Evolutionary conservation across 2,329 filamentous ascomycete species (phyloP), one percentile per base, ranked within the genome.

Genomic region (Stemphylium beticola): DNA sequence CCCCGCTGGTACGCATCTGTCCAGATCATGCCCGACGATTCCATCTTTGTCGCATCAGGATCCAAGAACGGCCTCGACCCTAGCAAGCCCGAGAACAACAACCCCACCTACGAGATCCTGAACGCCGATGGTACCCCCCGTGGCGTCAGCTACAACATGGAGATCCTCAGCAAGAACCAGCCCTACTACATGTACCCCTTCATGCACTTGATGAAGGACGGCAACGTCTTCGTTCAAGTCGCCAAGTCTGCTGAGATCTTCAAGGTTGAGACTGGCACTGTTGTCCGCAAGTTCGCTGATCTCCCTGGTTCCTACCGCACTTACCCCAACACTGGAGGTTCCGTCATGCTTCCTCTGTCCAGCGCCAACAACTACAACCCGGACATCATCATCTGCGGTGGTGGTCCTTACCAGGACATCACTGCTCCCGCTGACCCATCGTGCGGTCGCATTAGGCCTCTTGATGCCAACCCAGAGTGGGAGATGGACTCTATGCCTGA

Each of bases 181-280:
- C 85, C 85, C 12, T 86, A 87, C 73, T 86, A 85, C 72, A 85
- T 85, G 83, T 87, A 86, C 64, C 85, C 85, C 3, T 86, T 86
- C 69, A 72, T 87, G 26, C 84, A 86, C 64, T 75, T 87, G 1
- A 76, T 87, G 33, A 79, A 76, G 31, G 80, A 85, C 66, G 84
- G 84, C 10, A 81, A 74, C 33, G 68, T 87, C 4, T 87, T 85
- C 65, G 75, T 87, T 52, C 85, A 85, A 65, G 77, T 79, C 14
- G 75, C 83, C 31, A 85, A 83, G 66, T 82, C 82, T 17, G 80
- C 82, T 4, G 80, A 86, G 62, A 75, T 82, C 49, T 86, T 85
- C 71, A 80, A 84, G 62, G 78, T 83, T 20, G 69, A 61, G 32
- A 73, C 72, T 39, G 80, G 80, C 53, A 69, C 68, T 4, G 77